Evolutionary conservation across 257 asterid genomes (phyloP).

Genomic region (Euphrasia confusa): DNA sequence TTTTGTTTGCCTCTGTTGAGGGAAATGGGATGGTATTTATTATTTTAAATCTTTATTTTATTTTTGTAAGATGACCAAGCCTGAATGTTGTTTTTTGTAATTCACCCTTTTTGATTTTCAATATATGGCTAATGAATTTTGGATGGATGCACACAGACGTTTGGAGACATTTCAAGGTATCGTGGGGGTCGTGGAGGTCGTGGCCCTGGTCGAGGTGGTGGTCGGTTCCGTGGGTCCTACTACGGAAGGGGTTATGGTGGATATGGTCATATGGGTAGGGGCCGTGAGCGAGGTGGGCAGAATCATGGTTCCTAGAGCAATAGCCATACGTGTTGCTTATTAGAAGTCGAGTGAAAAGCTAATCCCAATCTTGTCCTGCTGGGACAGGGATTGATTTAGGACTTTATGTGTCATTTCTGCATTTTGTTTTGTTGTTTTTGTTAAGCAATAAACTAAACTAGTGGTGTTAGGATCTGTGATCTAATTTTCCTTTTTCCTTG

Average conservation of each 20-base stretch:
- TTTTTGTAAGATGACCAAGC: too few species aligned
- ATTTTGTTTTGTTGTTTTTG: constrained; percentile 19
- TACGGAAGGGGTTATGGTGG: constrained; percentile 65
- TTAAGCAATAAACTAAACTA: constrained; percentile 29
- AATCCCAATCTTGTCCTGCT: constrained; percentile 23
- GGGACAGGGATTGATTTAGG: constrained; percentile 33
- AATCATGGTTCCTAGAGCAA: constrained; percentile 37
- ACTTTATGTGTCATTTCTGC: constrained; percentile 40
- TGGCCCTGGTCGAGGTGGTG: constrained; percentile 72
- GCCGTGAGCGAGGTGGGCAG: constrained; percentile 52
- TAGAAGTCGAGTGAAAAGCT: constrained; percentile 20
- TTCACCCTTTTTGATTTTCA: neutral
- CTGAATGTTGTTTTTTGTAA: neutral
- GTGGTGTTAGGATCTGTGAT: constrained; percentile 2
- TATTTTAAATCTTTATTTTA: too few species aligned
- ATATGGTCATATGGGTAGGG: constrained; percentile 36
- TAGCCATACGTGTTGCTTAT: constrained; percentile 1
- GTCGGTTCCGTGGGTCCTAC: constrained; percentile 67
- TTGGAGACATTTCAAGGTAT: constrained; percentile 82
- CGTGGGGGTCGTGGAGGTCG: constrained; percentile 95
- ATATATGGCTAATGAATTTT: constrained; percentile 19
- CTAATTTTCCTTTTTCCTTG: constrained; percentile 3
- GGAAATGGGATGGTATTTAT: too few species aligned
- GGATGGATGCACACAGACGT: constrained; percentile 46
- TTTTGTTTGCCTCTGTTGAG: neutral